Base-by-base conservation (phyloP, 768 basidiomycete species). In the Tulasnella sp. region DNA sequence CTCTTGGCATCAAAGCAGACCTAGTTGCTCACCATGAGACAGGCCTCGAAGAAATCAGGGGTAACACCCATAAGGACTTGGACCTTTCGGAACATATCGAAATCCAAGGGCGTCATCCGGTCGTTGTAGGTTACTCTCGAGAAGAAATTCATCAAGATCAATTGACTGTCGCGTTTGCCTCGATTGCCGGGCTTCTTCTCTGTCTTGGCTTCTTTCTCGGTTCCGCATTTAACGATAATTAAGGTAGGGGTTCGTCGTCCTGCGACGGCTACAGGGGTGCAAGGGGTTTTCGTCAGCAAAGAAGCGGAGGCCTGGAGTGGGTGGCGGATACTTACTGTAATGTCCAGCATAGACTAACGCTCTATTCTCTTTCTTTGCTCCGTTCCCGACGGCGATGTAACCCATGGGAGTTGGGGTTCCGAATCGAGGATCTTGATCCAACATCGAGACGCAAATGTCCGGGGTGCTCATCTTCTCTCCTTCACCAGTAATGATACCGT, bases 331-430 rank as follows among this genome's bases (percentile, higher is more conserved):
- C 94, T 82, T 82, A 96, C 95, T 93, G 83, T 99, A 98, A 85
- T 99, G 97, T n/a, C 97, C 97, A 72, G 97, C 97, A 85, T 99
- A 99, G 25, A 99, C 93, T 93, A 97, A 93, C 8, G 97, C 97
- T 74, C 95, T 88, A 80, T 99, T 99, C 81, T 96, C 91, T 73
- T 87, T 88, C 85, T 99, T 98, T 25, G 89, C 84, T 2, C 97
- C 97, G 11, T 91, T 89, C 1, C 95, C 97, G 37, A 99, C 94
- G 1, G 97, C 93, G 75, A 87, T 84, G 81, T 98, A 99, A 78
- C 88, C 90, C 96, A 99, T 97, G 4, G 97, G 94, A 67, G 89
- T 89, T 2, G 97, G 97, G 80, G 97, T 95, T 34, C 97, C 97
- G 81, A 99, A 99, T 17, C 97, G 88, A 34, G 93, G 91, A 83